Conservation (phyloP, 2,329 filamentous ascomycete species). For the Fusarium cyanostomum region DNA sequence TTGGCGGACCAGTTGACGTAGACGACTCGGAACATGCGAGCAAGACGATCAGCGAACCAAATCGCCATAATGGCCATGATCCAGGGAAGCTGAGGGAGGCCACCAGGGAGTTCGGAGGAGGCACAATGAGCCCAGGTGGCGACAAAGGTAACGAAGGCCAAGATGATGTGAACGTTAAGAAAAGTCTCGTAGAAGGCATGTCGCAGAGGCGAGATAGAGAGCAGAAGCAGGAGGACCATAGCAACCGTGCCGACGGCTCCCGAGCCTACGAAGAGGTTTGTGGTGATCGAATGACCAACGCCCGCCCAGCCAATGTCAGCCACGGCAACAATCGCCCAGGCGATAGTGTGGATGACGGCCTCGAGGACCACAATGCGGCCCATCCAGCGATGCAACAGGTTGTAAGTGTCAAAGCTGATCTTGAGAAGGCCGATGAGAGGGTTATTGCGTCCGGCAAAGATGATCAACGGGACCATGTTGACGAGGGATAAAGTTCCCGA, state of each 20-base stretch:
- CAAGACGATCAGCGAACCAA: conserved; percentile 77
- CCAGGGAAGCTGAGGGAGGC: conserved; percentile 77
- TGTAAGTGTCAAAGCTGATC: conserved; percentile 97
- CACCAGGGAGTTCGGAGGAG: conserved; percentile 70
- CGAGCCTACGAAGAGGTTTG: conserved; percentile 71
- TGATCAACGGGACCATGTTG: conserved; percentile 91
- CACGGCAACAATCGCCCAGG: conserved; percentile 79
- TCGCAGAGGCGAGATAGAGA: conserved; percentile 80
- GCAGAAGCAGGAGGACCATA: conserved; percentile 72
- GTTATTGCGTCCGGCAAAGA: conserved; percentile 93
- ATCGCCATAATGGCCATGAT: conserved; percentile 78
- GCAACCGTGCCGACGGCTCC: conserved; percentile 69
- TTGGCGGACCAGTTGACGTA: conserved; percentile 72
- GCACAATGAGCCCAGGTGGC: conserved; percentile 83
- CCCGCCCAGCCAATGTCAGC: conserved; percentile 70
- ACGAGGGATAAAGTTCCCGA: conserved; percentile 84
- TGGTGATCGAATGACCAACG: conserved; percentile 62
- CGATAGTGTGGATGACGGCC: conserved; percentile 72
- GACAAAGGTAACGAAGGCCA: conserved; percentile 73
- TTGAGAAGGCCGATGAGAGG: conserved; percentile 82
- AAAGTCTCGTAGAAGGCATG: conserved; percentile 99
- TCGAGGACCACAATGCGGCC: conserved; percentile 78
- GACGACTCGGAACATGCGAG: conserved; percentile 69
- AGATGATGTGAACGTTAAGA: conserved; percentile 82
- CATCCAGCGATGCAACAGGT: conserved; percentile 76